phyloP scores from a whole-genome alignment of 495 filamentous ascomycete species.

The Lichina pygmaea region DNA sequence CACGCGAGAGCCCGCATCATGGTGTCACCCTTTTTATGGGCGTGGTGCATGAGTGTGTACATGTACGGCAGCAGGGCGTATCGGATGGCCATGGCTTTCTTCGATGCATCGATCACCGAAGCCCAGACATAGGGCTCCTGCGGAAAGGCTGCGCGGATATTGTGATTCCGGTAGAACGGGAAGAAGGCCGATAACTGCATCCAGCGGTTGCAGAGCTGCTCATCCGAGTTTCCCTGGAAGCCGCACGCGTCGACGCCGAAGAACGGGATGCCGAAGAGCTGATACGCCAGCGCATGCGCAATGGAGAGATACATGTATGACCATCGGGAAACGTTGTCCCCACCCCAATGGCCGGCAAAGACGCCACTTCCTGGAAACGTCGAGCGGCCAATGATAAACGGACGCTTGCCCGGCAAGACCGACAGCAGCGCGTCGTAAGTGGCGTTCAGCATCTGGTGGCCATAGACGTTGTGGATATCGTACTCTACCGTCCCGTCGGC shows the following conservation, averaged over 20 bases:
- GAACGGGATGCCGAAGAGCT: constrained; percentile 68
- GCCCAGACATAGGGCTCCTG: constrained; percentile 64
- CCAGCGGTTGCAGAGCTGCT: constrained; percentile 64
- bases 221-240: constrained; percentile 41
- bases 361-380: constrained; percentile 62
- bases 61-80: constrained; percentile 54
- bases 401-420: constrained; percentile 37
- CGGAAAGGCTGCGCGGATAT: constrained; percentile 26
- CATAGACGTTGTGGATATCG: constrained; percentile 55
- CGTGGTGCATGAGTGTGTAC: constrained; percentile 52
- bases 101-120: constrained; percentile 35
- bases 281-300: constrained; percentile 54
- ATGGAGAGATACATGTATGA: constrained; percentile 51
- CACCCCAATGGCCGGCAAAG: constrained; percentile 72
- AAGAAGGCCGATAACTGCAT: constrained; percentile 73
- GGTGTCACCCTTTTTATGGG: constrained; percentile 38
- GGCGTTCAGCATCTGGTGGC: constrained; percentile 51
- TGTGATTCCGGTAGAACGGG: constrained; percentile 76
- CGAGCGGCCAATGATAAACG: constrained; percentile 66
- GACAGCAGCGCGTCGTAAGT: constrained; percentile 47
- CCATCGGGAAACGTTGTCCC: constrained; percentile 51
- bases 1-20: constrained; percentile 62
- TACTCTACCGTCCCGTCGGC: constrained; percentile 45
- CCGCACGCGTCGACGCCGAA: constrained; percentile 68
- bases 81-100: constrained; percentile 43